These are phyloP conservation scores for Scytalidium sp. DNA, from an alignment of 2,329 filamentous ascomycete genomes.

Conservation along the genomic window DNA sequence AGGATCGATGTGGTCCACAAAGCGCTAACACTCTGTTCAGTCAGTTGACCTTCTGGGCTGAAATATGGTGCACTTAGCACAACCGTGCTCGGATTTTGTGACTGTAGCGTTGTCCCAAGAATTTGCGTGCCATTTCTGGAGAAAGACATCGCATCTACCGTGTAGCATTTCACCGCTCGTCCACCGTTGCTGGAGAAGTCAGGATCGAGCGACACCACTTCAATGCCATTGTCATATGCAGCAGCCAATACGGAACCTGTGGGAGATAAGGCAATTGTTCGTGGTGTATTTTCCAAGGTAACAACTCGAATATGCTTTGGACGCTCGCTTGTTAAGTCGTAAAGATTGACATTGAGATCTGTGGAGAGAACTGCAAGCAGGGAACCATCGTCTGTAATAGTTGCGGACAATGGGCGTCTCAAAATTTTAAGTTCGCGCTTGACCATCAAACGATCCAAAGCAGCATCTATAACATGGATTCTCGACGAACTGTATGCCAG, in stretches of 20 bases:
- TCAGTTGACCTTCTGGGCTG: constrained; percentile 64
- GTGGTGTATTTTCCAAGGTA: constrained; percentile 73
- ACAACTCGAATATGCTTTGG: constrained; percentile 72
- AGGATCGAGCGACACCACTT: constrained; percentile 73
- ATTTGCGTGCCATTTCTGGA: constrained; percentile 77
- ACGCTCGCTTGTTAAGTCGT: constrained; percentile 62
- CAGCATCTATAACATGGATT: constrained; percentile 74
- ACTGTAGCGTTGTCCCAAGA: constrained; percentile 68
- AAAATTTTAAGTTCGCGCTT: constrained; percentile 77
- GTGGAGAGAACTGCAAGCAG: constrained; percentile 77
- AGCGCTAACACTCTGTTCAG: constrained; percentile 66
- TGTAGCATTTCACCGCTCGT: constrained; percentile 74
- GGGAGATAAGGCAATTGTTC: constrained; percentile 76
- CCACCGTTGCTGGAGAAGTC: constrained; percentile 63
- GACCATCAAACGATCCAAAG: constrained; percentile 56
- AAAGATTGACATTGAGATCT: constrained; percentile 84
- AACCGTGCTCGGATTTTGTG: constrained; percentile 65
- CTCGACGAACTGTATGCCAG: constrained; percentile 83
- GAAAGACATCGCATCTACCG: constrained; percentile 71
- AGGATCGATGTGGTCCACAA: constrained; percentile 86
- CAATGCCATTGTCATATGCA: constrained; percentile 84
- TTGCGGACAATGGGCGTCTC: constrained; percentile 71
- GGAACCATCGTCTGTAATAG: constrained; percentile 75
- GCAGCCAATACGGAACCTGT: constrained; percentile 79
- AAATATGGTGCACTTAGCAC: constrained; percentile 79